Evolutionary conservation across 148 eudicot genomes (phyloP).

Genomic region (Euryodendron excelsum): DNA sequence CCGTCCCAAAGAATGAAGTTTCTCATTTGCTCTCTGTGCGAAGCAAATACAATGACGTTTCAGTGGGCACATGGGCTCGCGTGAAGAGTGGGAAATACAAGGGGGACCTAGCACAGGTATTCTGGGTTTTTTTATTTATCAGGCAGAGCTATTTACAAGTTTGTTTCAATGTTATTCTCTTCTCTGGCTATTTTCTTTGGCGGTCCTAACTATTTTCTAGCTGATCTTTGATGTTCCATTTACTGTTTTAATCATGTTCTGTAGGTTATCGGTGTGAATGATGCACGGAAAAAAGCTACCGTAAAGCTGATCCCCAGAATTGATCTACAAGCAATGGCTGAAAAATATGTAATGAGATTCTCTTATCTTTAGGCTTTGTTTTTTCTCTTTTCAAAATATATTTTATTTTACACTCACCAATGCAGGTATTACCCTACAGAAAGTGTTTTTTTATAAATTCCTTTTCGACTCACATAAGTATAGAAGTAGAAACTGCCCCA

Average conservation of each 20-base stretch:
- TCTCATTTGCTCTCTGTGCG: constrained; percentile 59
- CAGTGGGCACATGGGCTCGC: constrained; percentile 84
- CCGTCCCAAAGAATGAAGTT: constrained; percentile 65
- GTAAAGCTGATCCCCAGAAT: constrained; percentile 89
- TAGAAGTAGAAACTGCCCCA: background rate
- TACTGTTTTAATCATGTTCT: constrained; percentile 5
- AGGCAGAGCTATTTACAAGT: background rate
- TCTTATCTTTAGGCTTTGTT: background rate
- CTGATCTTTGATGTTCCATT: constrained; percentile 15
- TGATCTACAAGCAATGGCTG: constrained; percentile 79
- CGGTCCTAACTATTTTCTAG: background rate
- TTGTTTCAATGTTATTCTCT: background rate
- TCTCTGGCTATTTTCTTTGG: background rate
- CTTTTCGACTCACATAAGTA: background rate
- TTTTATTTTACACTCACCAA: background rate
- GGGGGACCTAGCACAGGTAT: constrained; percentile 91
- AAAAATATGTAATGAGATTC: constrained; percentile 62
- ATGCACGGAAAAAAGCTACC: constrained; percentile 71
- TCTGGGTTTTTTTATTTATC: background rate
- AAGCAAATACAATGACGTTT: constrained; percentile 56
- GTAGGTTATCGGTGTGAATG: constrained; percentile 72
- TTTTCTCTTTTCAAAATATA: background rate
- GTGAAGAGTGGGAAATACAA: constrained; percentile 84
- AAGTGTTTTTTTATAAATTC: too few species aligned
- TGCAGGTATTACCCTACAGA: too few species aligned